Percentiles rank a stretch among this genome's conserved stretches.
Evolutionary conservation across 2,329 filamentous ascomycete genomes (phyloP).

Genomic region (Gaeumannomyces tritici): DNA sequence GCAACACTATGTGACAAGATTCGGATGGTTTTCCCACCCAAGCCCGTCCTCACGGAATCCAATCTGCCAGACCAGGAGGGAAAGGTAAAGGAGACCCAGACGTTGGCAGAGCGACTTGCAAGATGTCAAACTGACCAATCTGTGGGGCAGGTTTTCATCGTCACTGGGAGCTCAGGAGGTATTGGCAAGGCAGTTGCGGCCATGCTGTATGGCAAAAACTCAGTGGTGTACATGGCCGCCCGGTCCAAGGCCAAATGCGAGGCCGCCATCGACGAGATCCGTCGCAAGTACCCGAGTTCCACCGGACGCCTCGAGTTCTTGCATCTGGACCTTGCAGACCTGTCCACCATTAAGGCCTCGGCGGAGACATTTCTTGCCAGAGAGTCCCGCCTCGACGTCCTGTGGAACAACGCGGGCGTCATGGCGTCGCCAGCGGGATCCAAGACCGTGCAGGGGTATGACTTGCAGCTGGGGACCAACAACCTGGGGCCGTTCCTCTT

Average conservation of each 20-base stretch:
- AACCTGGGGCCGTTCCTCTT: conserved; percentile 14
- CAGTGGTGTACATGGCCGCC: conserved; percentile 39
- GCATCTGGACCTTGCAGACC: conserved; percentile 25
- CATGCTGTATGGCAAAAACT: conserved; percentile 39
- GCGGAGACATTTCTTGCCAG: conserved; percentile 17
- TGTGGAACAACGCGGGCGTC: conserved; percentile 29
- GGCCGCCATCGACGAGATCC: conserved; percentile 28
- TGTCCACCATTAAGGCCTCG: conserved; percentile 16
- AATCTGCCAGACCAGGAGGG: not conserved
- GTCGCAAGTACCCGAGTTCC: conserved; percentile 15
- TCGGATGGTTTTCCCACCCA: not conserved
- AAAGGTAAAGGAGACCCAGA: not conserved
- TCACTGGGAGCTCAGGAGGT: conserved; percentile 26
- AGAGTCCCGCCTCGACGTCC: conserved; percentile 21
- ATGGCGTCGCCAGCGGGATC: conserved; percentile 18
- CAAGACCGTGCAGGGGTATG: conserved; percentile 16
- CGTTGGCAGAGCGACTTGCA: not conserved
- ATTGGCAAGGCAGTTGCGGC: conserved; percentile 37
- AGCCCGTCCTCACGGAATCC: not conserved
- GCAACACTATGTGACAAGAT: not conserved
- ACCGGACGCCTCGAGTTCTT: conserved; percentile 27
- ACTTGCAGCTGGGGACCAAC: conserved; percentile 14
- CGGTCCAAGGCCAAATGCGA: conserved; percentile 28
- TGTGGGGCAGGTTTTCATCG: conserved; percentile 21
- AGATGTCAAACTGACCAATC: not conserved